A percentile compares a stretch with the other conserved stretches of the same genome.
Conservation (phyloP, 306 rosid genomes). For the Vigna radiata region DNA sequence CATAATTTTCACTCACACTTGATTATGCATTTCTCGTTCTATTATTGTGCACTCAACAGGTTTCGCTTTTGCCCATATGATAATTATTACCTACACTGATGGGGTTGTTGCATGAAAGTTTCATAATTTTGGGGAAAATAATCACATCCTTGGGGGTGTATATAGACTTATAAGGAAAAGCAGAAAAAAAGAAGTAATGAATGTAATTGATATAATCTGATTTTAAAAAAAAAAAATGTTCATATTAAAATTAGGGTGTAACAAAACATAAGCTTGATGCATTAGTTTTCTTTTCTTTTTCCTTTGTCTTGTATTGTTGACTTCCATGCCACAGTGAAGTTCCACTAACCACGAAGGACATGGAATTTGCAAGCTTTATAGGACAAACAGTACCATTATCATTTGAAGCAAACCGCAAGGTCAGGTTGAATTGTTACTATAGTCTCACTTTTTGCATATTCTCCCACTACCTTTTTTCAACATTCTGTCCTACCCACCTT, state of each 20-base stretch:
- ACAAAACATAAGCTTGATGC: neutral
- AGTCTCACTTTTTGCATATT: conserved; percentile 45
- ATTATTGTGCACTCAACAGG: conserved; percentile 75
- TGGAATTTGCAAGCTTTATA: conserved; percentile 55
- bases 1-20: conserved; percentile 49
- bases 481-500: conserved; percentile 22
- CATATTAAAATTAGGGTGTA: neutral
- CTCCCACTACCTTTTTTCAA: conserved; percentile 36
- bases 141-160: conserved; percentile 17
- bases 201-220: neutral
- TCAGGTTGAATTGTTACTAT: conserved; percentile 29
- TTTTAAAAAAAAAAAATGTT: neutral
- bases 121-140: conserved; percentile 29
- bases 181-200: neutral
- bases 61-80: conserved; percentile 53
- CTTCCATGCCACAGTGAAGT: conserved; percentile 62
- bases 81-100: conserved; percentile 42
- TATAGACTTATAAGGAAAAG: conserved; percentile 27
- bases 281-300: neutral
- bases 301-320: conserved; percentile 83
- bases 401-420: conserved; percentile 44
- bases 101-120: conserved; percentile 53
- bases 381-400: conserved; percentile 52
- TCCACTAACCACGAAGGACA: conserved; percentile 72
- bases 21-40: conserved; percentile 42